phyloP scores from a whole-genome alignment of 176 grass and related monocot species.

The Poa annua region DNA sequence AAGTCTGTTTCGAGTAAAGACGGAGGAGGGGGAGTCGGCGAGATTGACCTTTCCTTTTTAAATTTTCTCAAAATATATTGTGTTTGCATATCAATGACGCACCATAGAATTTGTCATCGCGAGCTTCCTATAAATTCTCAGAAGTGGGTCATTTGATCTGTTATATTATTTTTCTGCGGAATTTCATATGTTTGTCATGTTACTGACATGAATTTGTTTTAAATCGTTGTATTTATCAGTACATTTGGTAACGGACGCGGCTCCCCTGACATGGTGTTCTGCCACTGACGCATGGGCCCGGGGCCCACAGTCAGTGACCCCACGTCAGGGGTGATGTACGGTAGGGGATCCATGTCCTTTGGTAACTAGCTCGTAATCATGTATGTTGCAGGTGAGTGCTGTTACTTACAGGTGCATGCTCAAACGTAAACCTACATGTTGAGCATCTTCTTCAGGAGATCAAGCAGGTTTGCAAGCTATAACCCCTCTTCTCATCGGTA shows the following conservation, averaged over 20 bases:
- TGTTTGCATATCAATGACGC: background rate
- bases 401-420: slow-evolving; percentile 78
- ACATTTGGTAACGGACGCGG: background rate
- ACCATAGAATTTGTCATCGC: background rate
- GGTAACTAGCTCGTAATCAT: too few relatives aligned
- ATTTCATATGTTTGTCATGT: background rate
- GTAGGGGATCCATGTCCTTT: too few relatives aligned
- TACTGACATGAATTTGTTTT: background rate
- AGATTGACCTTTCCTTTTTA: too few relatives aligned
- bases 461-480: slow-evolving; percentile 62
- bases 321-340: too few relatives aligned
- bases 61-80: too few relatives aligned
- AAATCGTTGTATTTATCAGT: background rate
- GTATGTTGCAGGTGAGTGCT: slow-evolving; percentile 66
- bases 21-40: too few relatives aligned
- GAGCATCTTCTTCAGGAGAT: slow-evolving; percentile 84
- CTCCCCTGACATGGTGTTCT: too few relatives aligned
- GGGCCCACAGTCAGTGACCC: too few relatives aligned
- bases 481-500: slow-evolving; percentile 11
- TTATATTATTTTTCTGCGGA: background rate
- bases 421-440: slow-evolving; percentile 67
- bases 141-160: background rate
- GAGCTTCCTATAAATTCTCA: background rate
- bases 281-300: too few relatives aligned
- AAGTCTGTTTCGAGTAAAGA: too few relatives aligned